phyloP scores from a whole-genome alignment of 768 basidiomycete species.

The Leccinum subtestaceum region DNA sequence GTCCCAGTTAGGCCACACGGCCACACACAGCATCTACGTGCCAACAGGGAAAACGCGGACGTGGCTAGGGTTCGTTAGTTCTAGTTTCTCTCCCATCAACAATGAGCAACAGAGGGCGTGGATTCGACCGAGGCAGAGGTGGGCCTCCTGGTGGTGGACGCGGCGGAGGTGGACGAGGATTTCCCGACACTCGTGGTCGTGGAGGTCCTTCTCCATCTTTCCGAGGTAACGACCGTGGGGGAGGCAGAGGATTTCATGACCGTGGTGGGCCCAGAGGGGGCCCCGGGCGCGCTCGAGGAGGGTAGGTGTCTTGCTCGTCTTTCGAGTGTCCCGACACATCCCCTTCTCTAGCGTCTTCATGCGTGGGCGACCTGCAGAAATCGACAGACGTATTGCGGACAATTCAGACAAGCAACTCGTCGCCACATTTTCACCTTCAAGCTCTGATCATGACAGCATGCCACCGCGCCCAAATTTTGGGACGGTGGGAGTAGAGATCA shows the following conservation, averaged over 20 bases:
- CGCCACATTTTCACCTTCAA: constrained; percentile 28
- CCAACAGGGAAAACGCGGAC: constrained; percentile 1
- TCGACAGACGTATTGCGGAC: constrained; percentile 52
- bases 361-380: constrained; percentile 38
- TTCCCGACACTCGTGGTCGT: constrained; percentile 25
- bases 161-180: constrained; percentile 35
- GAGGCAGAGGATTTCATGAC: constrained; percentile 30
- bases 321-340: not conserved
- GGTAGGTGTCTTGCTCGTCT: constrained; percentile 29
- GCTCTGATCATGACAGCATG: constrained; percentile 29
- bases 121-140: constrained; percentile 38
- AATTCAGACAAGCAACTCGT: constrained; percentile 44
- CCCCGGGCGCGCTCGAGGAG: constrained; percentile 34
- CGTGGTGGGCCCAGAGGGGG: constrained; percentile 24
- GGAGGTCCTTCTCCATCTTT: constrained; percentile 25
- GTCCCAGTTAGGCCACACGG: constrained; percentile 4
- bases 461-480: constrained; percentile 52
- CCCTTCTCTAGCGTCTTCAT: constrained; percentile 38
- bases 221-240: constrained; percentile 31
- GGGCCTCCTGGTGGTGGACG: constrained; percentile 28
- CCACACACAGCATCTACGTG: constrained; percentile 23
- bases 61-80: not conserved
- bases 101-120: constrained; percentile 42
- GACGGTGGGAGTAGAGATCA: constrained; percentile 40
- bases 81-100: not conserved